A percentile compares a stretch with the other conserved stretches of the same genome.
Evolutionary conservation across 305 asterid genomes (phyloP).

Genomic region (Nicotiana rustica): DNA sequence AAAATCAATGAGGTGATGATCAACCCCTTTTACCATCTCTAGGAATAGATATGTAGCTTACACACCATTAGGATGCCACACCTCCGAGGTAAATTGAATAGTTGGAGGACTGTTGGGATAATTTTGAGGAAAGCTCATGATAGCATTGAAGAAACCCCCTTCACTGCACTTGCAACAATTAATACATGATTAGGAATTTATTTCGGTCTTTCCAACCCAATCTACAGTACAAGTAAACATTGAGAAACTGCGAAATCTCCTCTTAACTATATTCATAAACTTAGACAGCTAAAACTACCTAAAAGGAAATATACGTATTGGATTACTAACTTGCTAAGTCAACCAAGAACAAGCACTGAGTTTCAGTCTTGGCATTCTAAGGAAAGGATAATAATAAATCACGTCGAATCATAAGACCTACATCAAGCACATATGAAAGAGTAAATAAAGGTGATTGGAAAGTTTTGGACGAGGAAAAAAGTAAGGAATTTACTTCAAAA

Average conservation of each 20-base stretch:
- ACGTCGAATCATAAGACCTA: background rate
- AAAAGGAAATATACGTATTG: background rate
- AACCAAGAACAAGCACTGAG: background rate
- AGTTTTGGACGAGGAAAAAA: background rate
- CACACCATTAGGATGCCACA: conserved; percentile 99
- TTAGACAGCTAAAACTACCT: conserved; percentile 9
- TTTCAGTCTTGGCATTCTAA: background rate
- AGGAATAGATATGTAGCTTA: conserved; percentile 34
- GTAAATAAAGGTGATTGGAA: background rate
- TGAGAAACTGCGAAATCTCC: background rate
- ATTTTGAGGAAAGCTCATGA: conserved; percentile 90
- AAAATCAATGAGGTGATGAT: conserved; percentile 11
- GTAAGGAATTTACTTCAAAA: background rate
- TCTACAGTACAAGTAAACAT: background rate
- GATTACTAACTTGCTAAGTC: background rate
- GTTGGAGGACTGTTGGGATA: conserved; percentile 99
- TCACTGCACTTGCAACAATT: conserved; percentile 70
- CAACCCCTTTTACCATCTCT: background rate
- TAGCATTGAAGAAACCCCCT: conserved; percentile 98
- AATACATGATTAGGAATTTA: conserved; percentile 25
- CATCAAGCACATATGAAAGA: background rate
- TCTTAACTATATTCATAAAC: background rate
- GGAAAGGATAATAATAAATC: background rate
- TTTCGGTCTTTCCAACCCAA: background rate
- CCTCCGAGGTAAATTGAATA: conserved; percentile 89